Base-by-base conservation (phyloP, 1,139 yeast species). In the Cylindricascospora bacillispora region DNA sequence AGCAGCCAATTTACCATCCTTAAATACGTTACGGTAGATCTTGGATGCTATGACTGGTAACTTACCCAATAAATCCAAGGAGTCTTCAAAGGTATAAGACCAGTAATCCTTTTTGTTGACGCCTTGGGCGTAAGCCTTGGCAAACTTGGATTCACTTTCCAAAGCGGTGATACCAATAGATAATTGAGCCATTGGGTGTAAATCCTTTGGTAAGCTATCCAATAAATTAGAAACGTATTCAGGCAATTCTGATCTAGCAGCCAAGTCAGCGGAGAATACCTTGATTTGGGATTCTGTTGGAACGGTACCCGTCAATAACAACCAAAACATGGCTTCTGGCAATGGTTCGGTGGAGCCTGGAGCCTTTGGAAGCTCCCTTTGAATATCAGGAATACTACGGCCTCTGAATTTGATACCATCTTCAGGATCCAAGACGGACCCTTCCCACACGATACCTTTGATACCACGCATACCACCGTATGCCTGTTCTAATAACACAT, bases 381-480 rank as follows among this genome's bases (percentile, higher is more conserved):
- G 93, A 58, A 86, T 73, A 53, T 89, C 97, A 45, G 97, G 95
- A 51, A 89, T 89, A 52, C 98, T 86, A 65, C 78, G 73, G 54
- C 97, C 97, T 68, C 97, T 83, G 76, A 89, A 89, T 60, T 95
- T 78, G 60, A 89, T 89, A 56, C 98, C 98, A 65, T 89, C 98
- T 46, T 79, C 79, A 48, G 98, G 93, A 64, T 89, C 98, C 60
- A 89, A 71, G 35, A 89, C 98, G 35, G 97, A 86, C 53, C 98
- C 98, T 70, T 89, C 97, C 97, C 97, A 89, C 39, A 89, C 95
- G 50, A 89, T 70, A 54, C 95, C 94, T 65, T 82, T 82, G 66
- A 86, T 81, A 62, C 95, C 95, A 66, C 95, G 78, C 95, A 82
- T 83, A 73, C 98, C 98, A 70, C 97, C 98, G 65, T 89, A 89